Evolutionary conservation across 331 rosid species (phyloP).

Genomic region (Pyrus hybrid): DNA sequence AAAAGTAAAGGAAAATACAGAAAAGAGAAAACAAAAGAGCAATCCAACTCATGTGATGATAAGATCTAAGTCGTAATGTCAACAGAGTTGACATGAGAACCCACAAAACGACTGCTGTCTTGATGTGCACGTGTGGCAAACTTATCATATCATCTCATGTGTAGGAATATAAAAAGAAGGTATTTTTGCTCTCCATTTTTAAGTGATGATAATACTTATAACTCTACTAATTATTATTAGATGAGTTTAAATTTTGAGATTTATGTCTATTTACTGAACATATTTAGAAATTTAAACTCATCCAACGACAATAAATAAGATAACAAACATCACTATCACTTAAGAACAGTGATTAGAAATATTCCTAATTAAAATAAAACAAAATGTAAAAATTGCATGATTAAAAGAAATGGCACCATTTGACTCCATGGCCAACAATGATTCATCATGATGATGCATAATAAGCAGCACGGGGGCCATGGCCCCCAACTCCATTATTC

Average conservation of each 20-base stretch:
- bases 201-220: too few species aligned
- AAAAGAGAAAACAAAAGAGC: background rate
- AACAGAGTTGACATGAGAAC: constrained; percentile 65
- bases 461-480: background rate
- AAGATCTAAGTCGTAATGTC: constrained; percentile 21
- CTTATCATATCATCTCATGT: constrained; percentile 44
- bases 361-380: background rate
- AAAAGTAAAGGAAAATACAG: background rate
- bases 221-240: too few species aligned
- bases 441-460: constrained; percentile 39
- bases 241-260: too few species aligned
- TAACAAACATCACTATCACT: too few species aligned
- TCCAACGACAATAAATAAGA: too few species aligned
- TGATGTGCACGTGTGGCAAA: constrained; percentile 89
- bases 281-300: too few species aligned
- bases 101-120: constrained; percentile 35
- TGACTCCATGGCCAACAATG: constrained; percentile 50
- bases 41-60: constrained; percentile 26
- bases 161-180: background rate
- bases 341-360: too few species aligned
- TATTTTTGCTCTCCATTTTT: fast-evolving
- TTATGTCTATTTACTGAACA: fast-evolving
- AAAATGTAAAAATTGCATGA: constrained; percentile 15
- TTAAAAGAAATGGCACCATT: constrained; percentile 43
- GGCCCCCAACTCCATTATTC: constrained; percentile 29